Percentiles rank a stretch among this genome's conserved stretches.
Conservation (phyloP, 805 yeast species). For the Maudiozyma pseudohumilis region DNA sequence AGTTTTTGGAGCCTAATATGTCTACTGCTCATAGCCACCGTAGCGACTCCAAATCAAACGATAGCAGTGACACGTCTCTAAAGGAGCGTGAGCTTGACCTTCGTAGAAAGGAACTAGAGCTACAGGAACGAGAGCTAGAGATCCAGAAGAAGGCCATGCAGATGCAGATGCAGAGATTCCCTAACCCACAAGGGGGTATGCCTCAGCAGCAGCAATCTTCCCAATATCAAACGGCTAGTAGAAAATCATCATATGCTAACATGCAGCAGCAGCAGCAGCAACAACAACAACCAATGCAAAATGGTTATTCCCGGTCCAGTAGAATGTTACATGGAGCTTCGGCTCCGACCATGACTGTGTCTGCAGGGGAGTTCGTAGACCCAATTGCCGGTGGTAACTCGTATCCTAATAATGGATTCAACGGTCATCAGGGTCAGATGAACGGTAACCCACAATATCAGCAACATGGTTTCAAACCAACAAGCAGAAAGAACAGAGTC, state of each 20-base stretch:
- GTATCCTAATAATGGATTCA: neutral
- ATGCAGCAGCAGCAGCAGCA: slow-evolving; percentile 7
- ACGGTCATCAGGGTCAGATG: neutral
- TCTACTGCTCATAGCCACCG: slow-evolving; percentile 9
- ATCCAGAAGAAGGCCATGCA: slow-evolving; percentile 24
- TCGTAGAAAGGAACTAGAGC: slow-evolving; percentile 26
- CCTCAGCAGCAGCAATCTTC: too few species aligned
- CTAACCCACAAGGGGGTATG: slow-evolving; percentile 6
- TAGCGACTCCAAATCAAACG: neutral
- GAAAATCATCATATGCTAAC: slow-evolving; percentile 9
- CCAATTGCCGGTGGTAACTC: slow-evolving; percentile 8
- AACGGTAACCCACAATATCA: slow-evolving; percentile 7
- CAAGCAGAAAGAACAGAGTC: slow-evolving; percentile 30
- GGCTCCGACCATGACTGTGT: slow-evolving; percentile 9
- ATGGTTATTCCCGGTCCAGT: slow-evolving; percentile 10
- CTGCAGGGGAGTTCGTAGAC: slow-evolving; percentile 17
- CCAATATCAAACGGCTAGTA: slow-evolving; percentile 3
- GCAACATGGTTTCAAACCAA: slow-evolving; percentile 23
- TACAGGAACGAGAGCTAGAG: slow-evolving; percentile 29
- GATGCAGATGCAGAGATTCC: slow-evolving; percentile 4
- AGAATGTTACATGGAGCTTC: slow-evolving; percentile 25
- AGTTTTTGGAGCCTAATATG: slow-evolving; percentile 1
- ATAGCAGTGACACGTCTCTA: slow-evolving; percentile 6
- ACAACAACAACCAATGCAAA: slow-evolving; percentile 12
- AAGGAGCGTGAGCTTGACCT: slow-evolving; percentile 27